phyloP scores from a whole-genome alignment of 495 filamentous ascomycete genomes.

The Opeltia flavorubescens region DNA sequence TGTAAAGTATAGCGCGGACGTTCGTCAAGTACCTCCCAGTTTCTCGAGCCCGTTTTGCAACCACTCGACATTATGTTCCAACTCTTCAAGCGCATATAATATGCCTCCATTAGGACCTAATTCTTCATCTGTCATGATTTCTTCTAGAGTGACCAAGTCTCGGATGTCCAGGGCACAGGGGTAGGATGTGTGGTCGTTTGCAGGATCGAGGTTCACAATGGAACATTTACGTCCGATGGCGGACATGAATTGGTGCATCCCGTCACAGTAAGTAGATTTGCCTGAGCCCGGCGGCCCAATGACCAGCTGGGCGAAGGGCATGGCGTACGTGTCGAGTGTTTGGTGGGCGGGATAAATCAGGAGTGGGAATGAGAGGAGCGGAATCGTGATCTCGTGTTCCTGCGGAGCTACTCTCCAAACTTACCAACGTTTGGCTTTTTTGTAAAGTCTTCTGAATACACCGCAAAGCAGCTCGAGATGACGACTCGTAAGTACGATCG shows the following conservation, averaged over 20 bases:
- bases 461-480: too few relatives aligned
- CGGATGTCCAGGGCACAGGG: conserved; percentile 82
- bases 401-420: too few relatives aligned
- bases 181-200: conserved; percentile 74
- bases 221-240: conserved; percentile 91
- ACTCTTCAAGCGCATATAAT: conserved; percentile 85
- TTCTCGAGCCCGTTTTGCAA: conserved; percentile 63
- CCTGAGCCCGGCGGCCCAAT: conserved; percentile 87
- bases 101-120: conserved; percentile 87
- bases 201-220: conserved; percentile 90
- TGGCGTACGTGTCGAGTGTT: too few relatives aligned
- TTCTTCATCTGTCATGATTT: conserved; percentile 86
- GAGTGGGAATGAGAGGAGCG: too few relatives aligned
- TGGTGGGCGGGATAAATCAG: too few relatives aligned
- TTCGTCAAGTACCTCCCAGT: conserved; percentile 38
- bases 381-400: too few relatives aligned
- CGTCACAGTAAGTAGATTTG: conserved; percentile 96
- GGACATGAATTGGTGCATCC: conserved; percentile 94
- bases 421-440: too few relatives aligned
- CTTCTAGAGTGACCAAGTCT: conserved; percentile 73
- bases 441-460: too few relatives aligned
- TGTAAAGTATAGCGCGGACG: conserved; percentile 1
- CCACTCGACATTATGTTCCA: conserved; percentile 87
- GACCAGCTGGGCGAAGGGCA: conserved; percentile 64
- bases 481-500: neutral